Evolutionary conservation across 805 yeast species (phyloP).

Genomic region (Yueomyces sp.): DNA sequence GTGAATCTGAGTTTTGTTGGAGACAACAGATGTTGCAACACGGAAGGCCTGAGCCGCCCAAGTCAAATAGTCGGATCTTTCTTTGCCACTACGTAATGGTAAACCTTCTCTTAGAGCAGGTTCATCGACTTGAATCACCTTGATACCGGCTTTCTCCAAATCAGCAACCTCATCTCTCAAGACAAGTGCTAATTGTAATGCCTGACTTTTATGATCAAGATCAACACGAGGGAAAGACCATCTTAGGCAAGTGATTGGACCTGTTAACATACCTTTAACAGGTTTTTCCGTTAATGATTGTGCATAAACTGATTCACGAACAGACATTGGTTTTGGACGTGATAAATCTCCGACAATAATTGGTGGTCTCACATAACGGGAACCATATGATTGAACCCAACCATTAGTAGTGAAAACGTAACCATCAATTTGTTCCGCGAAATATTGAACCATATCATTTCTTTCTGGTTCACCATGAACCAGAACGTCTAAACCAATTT

Average conservation of each 20-base stretch:
- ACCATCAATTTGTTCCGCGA: conserved; percentile 98
- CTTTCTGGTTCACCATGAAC: conserved; percentile 99
- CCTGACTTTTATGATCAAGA: conserved; percentile 82
- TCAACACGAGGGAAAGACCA: conserved; percentile 99
- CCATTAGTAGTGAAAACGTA: conserved; percentile 98
- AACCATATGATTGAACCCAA: conserved; percentile 99
- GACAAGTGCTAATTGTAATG: conserved; percentile 93
- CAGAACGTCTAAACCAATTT: conserved; percentile 92
- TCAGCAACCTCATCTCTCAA: conserved; percentile 97
- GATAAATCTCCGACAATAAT: conserved; percentile 98
- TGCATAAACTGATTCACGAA: conserved; percentile 97
- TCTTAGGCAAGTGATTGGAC: conserved; percentile 98
- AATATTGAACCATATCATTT: conserved; percentile 99
- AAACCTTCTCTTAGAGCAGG: conserved; percentile 99
- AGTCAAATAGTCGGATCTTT: conserved; percentile 88
- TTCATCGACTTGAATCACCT: conserved; percentile 97
- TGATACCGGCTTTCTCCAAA: conserved; percentile 96
- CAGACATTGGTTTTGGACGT: conserved; percentile 97
- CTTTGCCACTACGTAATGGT: conserved; percentile 95
- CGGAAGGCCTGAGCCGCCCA: conserved; percentile 99
- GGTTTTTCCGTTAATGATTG: conserved; percentile 92
- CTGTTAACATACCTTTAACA: conserved; percentile 99
- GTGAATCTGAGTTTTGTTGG: conserved; percentile 92
- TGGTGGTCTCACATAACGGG: conserved; percentile 99
- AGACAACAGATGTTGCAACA: conserved; percentile 97